Percentiles rank a stretch among this genome's conserved stretches.
phyloP scores from a whole-genome alignment of 2,329 filamentous ascomycete species.

The Exserohilum rostratum region DNA sequence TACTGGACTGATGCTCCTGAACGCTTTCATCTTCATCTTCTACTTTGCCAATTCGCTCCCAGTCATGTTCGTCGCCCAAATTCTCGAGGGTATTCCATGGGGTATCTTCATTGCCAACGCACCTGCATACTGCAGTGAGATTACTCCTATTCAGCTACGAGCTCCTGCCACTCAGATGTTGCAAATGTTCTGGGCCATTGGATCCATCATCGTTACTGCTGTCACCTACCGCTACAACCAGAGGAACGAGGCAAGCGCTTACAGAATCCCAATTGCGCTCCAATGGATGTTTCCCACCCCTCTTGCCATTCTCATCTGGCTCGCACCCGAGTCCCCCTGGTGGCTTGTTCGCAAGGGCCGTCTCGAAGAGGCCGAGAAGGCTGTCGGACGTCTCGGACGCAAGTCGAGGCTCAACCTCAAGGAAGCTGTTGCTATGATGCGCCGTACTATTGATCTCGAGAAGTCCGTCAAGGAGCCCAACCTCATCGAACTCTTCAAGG shows the following conservation, averaged over 20 bases:
- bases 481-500: slow-evolving; percentile 60
- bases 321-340: slow-evolving; percentile 61
- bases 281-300: slow-evolving; percentile 56
- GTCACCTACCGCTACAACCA: slow-evolving; percentile 62
- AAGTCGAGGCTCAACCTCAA: slow-evolving; percentile 47
- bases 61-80: slow-evolving; percentile 60
- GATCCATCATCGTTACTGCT: slow-evolving; percentile 64
- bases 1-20: slow-evolving; percentile 61
- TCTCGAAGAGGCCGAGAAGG: slow-evolving; percentile 51
- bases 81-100: slow-evolving; percentile 68
- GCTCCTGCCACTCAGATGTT: slow-evolving; percentile 66
- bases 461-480: slow-evolving; percentile 55
- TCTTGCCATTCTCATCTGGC: slow-evolving; percentile 52
- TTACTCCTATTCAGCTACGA: slow-evolving; percentile 64
- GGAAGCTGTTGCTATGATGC: slow-evolving; percentile 65
- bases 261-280: slow-evolving; percentile 40
- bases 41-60: slow-evolving; percentile 60
- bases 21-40: slow-evolving; percentile 65
- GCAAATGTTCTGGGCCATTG: slow-evolving; percentile 71
- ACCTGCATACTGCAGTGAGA: slow-evolving; percentile 67
- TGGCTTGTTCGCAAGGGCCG: slow-evolving; percentile 56
- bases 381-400: slow-evolving; percentile 59
- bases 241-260: slow-evolving; percentile 14
- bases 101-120: slow-evolving; percentile 70
- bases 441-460: slow-evolving; percentile 63